Evolutionary conservation across 352 stramenopile species (phyloP).

Genomic region (Globisporangium splendens): DNA sequence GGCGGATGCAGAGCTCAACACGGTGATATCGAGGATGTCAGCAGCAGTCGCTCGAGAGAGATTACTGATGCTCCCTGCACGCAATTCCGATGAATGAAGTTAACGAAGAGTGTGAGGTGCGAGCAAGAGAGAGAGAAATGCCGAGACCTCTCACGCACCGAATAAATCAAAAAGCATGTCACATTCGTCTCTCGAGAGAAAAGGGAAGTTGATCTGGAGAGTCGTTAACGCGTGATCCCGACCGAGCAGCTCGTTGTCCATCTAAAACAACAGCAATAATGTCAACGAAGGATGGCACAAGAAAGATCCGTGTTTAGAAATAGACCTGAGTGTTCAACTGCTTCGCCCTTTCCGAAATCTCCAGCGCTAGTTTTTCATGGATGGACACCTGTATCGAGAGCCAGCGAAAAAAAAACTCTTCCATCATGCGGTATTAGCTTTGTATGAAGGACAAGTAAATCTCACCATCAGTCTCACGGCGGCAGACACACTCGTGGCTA

Average conservation of each 20-base stretch:
- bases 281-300: not conserved
- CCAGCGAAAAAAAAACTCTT: not conserved
- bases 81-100: not conserved
- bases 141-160: constrained; percentile 22
- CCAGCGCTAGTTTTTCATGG: constrained; percentile 48
- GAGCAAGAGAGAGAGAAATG: not conserved
- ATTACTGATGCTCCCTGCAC: constrained; percentile 41
- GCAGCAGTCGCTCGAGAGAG: constrained; percentile 44
- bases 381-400: constrained; percentile 33
- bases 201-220: constrained; percentile 51
- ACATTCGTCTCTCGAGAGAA: constrained; percentile 55
- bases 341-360: constrained; percentile 41
- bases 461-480: constrained; percentile 51
- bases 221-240: constrained; percentile 40
- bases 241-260: constrained; percentile 42
- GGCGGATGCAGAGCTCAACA: constrained; percentile 52
- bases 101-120: not conserved
- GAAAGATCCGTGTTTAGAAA: not conserved
- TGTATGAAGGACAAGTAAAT: not conserved
- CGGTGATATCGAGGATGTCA: constrained; percentile 58
- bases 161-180: constrained; percentile 82
- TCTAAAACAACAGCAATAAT: constrained; percentile 16
- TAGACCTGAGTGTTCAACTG: constrained; percentile 37
- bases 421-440: no score
- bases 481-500: constrained; percentile 19